phyloP scores from a whole-genome alignment of 805 yeast genomes.

The Maudiozyma bulderi region DNA sequence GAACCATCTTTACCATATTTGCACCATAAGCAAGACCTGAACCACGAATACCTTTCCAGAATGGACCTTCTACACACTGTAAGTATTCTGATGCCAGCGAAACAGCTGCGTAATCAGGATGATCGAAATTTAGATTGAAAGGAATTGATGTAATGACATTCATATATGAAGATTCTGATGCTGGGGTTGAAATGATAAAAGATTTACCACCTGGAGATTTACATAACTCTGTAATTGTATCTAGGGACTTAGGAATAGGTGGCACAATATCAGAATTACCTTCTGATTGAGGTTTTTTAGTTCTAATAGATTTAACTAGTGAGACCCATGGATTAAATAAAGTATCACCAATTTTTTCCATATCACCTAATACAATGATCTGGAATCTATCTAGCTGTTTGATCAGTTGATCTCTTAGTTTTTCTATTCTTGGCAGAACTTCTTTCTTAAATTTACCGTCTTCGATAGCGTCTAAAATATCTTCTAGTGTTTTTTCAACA shows the following conservation, averaged over 20 bases:
- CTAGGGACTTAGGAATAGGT: slow-evolving; percentile 43
- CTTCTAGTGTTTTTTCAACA: slow-evolving; percentile 49
- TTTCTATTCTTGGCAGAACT: slow-evolving; percentile 26
- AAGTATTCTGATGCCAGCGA: slow-evolving; percentile 66
- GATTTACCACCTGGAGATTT: slow-evolving; percentile 41
- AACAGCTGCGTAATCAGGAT: slow-evolving; percentile 59
- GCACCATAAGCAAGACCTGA: slow-evolving; percentile 92
- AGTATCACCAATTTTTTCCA: slow-evolving; percentile 33
- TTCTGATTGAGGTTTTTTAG: background rate
- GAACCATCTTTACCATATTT: slow-evolving; percentile 45
- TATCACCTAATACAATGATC: slow-evolving; percentile 63
- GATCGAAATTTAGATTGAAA: slow-evolving; percentile 30
- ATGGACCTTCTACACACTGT: slow-evolving; percentile 89
- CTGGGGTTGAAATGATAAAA: slow-evolving; percentile 61
- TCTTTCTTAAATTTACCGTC: slow-evolving; percentile 39
- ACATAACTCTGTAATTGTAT: slow-evolving; percentile 51
- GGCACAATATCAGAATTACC: slow-evolving; percentile 10
- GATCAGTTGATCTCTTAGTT: slow-evolving; percentile 45
- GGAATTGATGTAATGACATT: slow-evolving; percentile 53
- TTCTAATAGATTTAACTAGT: slow-evolving; percentile 10
- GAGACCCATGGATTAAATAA: slow-evolving; percentile 21
- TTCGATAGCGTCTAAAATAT: slow-evolving; percentile 40
- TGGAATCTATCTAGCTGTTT: slow-evolving; percentile 49
- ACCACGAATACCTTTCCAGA: slow-evolving; percentile 94
- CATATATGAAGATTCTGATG: slow-evolving; percentile 73